A percentile compares a stretch with the other conserved stretches of the same genome.
Evolutionary conservation across 495 filamentous ascomycete genomes (phyloP).

Genomic region (Hypoxylon rickii): DNA sequence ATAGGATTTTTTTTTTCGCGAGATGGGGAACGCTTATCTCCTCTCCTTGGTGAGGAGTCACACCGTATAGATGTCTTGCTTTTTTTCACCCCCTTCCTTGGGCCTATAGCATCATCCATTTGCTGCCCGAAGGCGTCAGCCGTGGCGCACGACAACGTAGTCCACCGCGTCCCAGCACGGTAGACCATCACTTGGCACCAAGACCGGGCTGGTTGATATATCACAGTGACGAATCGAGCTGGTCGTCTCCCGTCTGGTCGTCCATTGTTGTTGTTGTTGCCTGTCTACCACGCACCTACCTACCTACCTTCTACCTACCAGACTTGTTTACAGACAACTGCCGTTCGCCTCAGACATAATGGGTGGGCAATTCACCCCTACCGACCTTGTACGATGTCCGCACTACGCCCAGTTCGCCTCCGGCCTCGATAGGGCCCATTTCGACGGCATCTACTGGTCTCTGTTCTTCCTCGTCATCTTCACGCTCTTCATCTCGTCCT

Average conservation of each 20-base stretch:
- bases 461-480: conserved; percentile 47
- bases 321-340: background rate
- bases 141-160: background rate
- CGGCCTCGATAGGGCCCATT: conserved; percentile 43
- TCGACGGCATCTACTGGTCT: conserved; percentile 53
- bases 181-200: background rate
- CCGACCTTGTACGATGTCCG: conserved; percentile 42
- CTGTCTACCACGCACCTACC: background rate
- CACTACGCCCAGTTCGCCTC: conserved; percentile 53
- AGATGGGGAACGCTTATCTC: background rate
- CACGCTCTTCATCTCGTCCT: conserved; percentile 46
- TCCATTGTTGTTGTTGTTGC: background rate
- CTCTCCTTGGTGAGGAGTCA: too few relatives aligned
- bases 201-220: background rate
- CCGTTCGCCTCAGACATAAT: conserved; percentile 18
- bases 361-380: conserved; percentile 41
- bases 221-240: background rate
- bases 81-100: background rate
- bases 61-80: background rate
- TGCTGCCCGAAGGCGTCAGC: conserved; percentile 1
- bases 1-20: too few relatives aligned
- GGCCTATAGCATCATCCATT: background rate
- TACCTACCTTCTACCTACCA: background rate
- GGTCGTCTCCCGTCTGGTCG: background rate
- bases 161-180: background rate